phyloP scores from a whole-genome alignment of 331 rosid genomes.

The Spiraea crenata region DNA sequence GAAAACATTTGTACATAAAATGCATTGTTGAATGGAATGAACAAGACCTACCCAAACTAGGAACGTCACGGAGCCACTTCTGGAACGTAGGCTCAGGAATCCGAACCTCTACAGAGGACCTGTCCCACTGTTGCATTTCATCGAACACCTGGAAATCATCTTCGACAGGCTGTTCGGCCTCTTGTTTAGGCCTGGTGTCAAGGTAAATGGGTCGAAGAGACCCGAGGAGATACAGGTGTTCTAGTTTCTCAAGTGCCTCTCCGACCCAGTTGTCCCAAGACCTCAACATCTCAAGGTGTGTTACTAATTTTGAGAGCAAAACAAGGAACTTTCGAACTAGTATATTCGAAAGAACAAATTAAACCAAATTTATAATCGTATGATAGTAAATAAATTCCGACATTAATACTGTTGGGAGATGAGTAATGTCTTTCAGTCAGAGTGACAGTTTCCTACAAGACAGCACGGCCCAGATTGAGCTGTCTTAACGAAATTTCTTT shows the following conservation, averaged over 20 bases:
- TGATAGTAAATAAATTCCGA: no score
- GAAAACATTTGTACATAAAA: no score
- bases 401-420: no score
- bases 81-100: constrained; percentile 58
- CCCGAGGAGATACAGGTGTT: constrained; percentile 62
- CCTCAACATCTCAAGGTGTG: constrained; percentile 31
- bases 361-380: no score
- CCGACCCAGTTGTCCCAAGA: constrained; percentile 69
- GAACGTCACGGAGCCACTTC: constrained; percentile 68
- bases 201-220: constrained; percentile 84
- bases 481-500: no score
- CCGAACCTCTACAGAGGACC: constrained; percentile 67
- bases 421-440: no score
- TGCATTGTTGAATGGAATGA: no score
- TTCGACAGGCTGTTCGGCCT: background rate
- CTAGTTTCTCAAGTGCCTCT: constrained; percentile 53
- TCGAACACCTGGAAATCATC: constrained; percentile 57
- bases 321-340: no score
- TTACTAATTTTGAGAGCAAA: no score
- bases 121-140: constrained; percentile 76
- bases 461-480: no score
- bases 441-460: no score
- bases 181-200: constrained; percentile 15
- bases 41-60: constrained; percentile 72
- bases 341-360: no score